Base-by-base conservation (phyloP, 129 eudicot species). In the Flaveria brownii region DNA sequence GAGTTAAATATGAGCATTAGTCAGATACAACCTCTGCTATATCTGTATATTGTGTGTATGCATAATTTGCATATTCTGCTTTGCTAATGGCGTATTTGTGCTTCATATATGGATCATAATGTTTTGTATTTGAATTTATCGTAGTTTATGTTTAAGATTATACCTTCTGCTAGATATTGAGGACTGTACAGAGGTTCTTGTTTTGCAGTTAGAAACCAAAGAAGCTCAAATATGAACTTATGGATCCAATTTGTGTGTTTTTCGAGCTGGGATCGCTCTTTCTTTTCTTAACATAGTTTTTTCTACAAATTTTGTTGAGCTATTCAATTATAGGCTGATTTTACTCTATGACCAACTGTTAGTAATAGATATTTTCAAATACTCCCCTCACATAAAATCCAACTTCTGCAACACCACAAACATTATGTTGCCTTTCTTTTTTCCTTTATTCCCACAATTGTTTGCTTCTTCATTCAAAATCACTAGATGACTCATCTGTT, bases 1-100 rank as follows among this genome's bases (percentile, higher is more conserved):
- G 96, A 33, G 85, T 88, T 55, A 90, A 92, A 79, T 90, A 87
- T 76, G 96, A 92, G 85, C 87, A 81, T 68, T 92, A 92, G 88
- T 71, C 65, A 61, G 75, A 51, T 65, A 42, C 69, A 65, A 52
- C 78, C 46, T 69, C 23, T 79, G 72, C 22, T 73, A 73, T 43
- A 30, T 74, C 57, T 88, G 88, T 89, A 84, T 74, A 86, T 89
- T 72, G 57, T 84, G 91, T 88, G 82, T 45, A 67, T 73, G 75
- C 73, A 36, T 36, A 36, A 36, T 36, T 30, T 36, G 41, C 41
- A 75, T 73, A 54, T 74, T 78, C 50, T 66, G 54, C 70, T 73
- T 73, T 54, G 70, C n/a, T 73, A 73, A 16, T 42, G 18, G 57
- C 55, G 56, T 68, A 71, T 55, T 28, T 64, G 22, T 25, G 71